These are phyloP conservation scores for Septoria petroselini DNA, from an alignment of 2,329 filamentous ascomycete genomes.

Conservation along the genomic window DNA sequence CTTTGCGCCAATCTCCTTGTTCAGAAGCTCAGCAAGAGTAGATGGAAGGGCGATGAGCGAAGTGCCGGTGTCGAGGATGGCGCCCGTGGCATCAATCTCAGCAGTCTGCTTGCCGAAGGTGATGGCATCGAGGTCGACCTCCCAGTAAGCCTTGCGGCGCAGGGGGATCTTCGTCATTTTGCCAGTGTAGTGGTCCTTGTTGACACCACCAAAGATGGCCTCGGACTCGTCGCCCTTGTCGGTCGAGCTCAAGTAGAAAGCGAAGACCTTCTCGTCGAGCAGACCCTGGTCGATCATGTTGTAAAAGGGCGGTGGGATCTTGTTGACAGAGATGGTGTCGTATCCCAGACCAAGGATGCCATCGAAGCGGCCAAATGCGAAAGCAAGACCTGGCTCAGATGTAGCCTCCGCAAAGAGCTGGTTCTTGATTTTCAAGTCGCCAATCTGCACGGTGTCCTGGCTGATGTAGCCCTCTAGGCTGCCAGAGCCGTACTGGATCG, in stretches of 20 bases:
- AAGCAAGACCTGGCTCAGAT: constrained; percentile 90
- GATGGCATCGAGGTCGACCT: constrained; percentile 93
- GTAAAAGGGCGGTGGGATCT: constrained; percentile 93
- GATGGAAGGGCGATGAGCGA: constrained; percentile 93
- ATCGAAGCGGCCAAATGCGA: constrained; percentile 96
- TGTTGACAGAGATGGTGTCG: constrained; percentile 95
- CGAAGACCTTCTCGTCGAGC: constrained; percentile 87
- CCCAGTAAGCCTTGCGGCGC: constrained; percentile 99
- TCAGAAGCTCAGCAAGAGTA: constrained; percentile 89
- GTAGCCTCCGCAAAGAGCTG: constrained; percentile 98
- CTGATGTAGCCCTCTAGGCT: constrained; percentile 92
- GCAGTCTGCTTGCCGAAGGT: constrained; percentile 81
- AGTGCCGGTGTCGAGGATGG: constrained; percentile 96
- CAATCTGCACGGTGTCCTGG: constrained; percentile 79
- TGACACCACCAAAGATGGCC: constrained; percentile 83
- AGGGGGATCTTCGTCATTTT: constrained; percentile 91
- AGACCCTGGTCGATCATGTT: constrained; percentile 87
- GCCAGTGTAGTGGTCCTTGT: constrained; percentile 76
- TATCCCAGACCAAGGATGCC: constrained; percentile 94
- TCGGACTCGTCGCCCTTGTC: constrained; percentile 73
- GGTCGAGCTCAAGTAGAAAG: constrained; percentile 86
- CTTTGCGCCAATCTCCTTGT: constrained; percentile 96
- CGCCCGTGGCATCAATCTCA: constrained; percentile 89
- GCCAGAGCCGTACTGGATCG: constrained; percentile 93
- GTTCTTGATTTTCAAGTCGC: constrained; percentile 80